These are phyloP conservation scores for Xylaria sp. DNA, from an alignment of 2,329 filamentous ascomycete species.

Conservation along the genomic window DNA sequence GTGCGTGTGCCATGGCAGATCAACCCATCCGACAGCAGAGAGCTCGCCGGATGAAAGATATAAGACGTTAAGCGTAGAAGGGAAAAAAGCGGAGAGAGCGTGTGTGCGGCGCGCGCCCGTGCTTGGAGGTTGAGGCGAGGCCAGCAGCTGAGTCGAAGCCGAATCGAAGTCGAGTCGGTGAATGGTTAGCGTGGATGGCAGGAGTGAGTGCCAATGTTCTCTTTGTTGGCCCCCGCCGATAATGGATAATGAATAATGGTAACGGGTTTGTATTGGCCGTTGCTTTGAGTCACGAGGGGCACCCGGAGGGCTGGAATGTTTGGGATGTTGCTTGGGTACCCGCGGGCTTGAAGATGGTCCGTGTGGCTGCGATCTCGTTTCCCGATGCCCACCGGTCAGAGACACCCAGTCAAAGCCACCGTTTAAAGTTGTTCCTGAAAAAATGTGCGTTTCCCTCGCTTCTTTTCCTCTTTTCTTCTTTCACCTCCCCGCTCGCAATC, in stretches of 20 bases:
- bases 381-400: slow-evolving; percentile 7
- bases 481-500: slow-evolving; percentile 23
- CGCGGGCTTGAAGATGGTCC: not conserved
- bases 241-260: slow-evolving; percentile 15
- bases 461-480: slow-evolving; percentile 18
- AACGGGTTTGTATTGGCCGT: slow-evolving; percentile 23
- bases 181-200: not conserved
- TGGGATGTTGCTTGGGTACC: slow-evolving; percentile 24
- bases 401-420: not conserved
- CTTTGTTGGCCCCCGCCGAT: slow-evolving; percentile 24
- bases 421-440: not conserved
- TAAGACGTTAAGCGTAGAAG: slow-evolving; percentile 2
- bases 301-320: slow-evolving; percentile 32
- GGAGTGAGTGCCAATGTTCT: slow-evolving; percentile 10
- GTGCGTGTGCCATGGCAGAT: slow-evolving; percentile 67
- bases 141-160: slow-evolving; percentile 9
- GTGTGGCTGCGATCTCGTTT: slow-evolving; percentile 17
- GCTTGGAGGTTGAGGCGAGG: slow-evolving; percentile 16
- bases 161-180: slow-evolving; percentile 1
- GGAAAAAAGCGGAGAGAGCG: slow-evolving; percentile 4
- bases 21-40: slow-evolving; percentile 46
- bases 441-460: slow-evolving; percentile 4
- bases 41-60: not conserved
- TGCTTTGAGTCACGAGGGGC: slow-evolving; percentile 30
- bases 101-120: slow-evolving; percentile 13